Conservation (phyloP, 2,329 filamentous ascomycete genomes). For the Hyphodiscus sp. region DNA sequence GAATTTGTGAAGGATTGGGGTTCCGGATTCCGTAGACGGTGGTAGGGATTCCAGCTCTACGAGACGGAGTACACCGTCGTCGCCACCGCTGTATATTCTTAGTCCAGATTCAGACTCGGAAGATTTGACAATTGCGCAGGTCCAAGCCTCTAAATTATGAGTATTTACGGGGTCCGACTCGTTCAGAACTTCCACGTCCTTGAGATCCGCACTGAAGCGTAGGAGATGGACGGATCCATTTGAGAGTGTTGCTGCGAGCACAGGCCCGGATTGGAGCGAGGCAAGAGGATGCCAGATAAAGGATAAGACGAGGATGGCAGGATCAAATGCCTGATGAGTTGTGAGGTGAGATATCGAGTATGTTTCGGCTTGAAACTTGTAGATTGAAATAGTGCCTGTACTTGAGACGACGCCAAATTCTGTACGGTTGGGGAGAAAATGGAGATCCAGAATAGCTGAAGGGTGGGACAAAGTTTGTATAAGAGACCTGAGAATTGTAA, state of each 20-base stretch:
- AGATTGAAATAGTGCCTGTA: slow-evolving; percentile 63
- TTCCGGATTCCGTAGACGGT: not conserved
- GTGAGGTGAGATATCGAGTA: slow-evolving; percentile 27
- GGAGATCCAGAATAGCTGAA: slow-evolving; percentile 77
- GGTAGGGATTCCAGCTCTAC: not conserved
- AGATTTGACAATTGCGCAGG: slow-evolving; percentile 48
- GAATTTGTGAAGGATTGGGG: slow-evolving; percentile 10
- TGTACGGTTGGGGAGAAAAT: slow-evolving; percentile 57
- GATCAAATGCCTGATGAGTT: slow-evolving; percentile 44
- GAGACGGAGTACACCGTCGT: slow-evolving; percentile 44
- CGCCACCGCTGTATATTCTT: slow-evolving; percentile 61
- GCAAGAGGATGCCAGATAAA: slow-evolving; percentile 14
- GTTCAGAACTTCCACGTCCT: slow-evolving; percentile 7
- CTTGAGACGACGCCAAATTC: slow-evolving; percentile 73
- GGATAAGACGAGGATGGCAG: slow-evolving; percentile 13
- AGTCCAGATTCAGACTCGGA: slow-evolving; percentile 1
- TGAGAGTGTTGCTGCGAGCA: slow-evolving; percentile 32
- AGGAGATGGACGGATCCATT: slow-evolving; percentile 12
- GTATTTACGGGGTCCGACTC: slow-evolving; percentile 6
- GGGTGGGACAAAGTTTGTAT: slow-evolving; percentile 56
- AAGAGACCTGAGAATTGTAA: slow-evolving; percentile 37
- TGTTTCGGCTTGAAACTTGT: slow-evolving; percentile 35
- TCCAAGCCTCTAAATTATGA: slow-evolving; percentile 59
- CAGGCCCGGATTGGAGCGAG: not conserved
- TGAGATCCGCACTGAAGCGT: slow-evolving; percentile 12